These are phyloP conservation scores for Phylloporus arenicola DNA, from an alignment of 768 basidiomycete genomes.

Conservation along the genomic window DNA sequence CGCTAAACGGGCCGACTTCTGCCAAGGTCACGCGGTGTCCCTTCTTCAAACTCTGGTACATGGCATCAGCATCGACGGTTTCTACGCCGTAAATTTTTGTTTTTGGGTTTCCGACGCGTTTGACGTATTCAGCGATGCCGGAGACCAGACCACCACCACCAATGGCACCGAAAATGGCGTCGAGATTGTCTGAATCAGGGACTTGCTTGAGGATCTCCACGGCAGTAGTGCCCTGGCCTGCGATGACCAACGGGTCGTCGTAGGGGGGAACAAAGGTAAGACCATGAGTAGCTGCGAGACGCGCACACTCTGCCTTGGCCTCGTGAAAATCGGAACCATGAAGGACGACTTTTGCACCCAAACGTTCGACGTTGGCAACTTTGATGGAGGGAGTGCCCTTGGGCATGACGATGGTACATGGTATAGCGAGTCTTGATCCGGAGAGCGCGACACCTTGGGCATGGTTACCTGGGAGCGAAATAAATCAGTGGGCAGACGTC, in stretches of 20 bases:
- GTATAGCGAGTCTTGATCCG: conserved; percentile 79
- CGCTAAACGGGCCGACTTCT: conserved; percentile 95
- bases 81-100: conserved; percentile 88
- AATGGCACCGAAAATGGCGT: conserved; percentile 84
- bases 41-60: conserved; percentile 73
- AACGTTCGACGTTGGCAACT: conserved; percentile 87
- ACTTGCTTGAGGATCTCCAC: conserved; percentile 94
- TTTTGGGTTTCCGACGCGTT: conserved; percentile 80
- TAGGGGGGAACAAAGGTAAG: conserved; percentile 94
- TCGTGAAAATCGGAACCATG: conserved; percentile 93
- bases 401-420: conserved; percentile 99
- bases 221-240: conserved; percentile 93
- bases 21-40: conserved; percentile 78
- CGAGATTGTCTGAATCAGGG: conserved; percentile 65
- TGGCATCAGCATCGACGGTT: conserved; percentile 92
- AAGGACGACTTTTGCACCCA: conserved; percentile 92
- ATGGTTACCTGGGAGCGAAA: conserved; percentile 72
- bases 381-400: conserved; percentile 93
- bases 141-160: conserved; percentile 92
- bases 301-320: conserved; percentile 90
- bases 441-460: conserved; percentile 98
- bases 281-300: conserved; percentile 69
- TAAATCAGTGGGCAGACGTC: background rate
- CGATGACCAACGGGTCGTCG: conserved; percentile 94
- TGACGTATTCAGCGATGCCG: conserved; percentile 90